Conservation (phyloP, 345 rosid species). For the Litchi chinensis region DNA sequence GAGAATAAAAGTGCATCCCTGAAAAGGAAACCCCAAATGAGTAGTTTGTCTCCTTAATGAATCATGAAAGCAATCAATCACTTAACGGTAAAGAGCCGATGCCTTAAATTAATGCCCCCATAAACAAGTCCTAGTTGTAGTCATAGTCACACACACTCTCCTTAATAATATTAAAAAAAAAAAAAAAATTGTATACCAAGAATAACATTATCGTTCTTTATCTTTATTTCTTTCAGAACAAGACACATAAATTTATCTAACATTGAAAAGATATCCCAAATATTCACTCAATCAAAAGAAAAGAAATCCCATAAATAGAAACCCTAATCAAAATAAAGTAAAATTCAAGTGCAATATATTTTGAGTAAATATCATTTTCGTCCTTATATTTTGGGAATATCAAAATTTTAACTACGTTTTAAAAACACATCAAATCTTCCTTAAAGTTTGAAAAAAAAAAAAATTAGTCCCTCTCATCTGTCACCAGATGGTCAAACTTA, state of each 20-base stretch:
- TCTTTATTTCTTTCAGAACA: background rate
- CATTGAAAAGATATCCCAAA: background rate
- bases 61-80: slow-evolving; percentile 38
- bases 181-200: no score
- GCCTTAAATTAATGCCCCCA: background rate
- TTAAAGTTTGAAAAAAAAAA: no score
- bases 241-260: background rate
- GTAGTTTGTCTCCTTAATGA: slow-evolving; percentile 22
- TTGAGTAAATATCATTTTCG: background rate
- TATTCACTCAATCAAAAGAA: background rate
- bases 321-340: slow-evolving; percentile 14
- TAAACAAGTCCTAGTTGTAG: slow-evolving; percentile 35
- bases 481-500: no score
- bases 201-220: background rate
- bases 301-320: slow-evolving; percentile 29
- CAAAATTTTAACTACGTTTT: no score
- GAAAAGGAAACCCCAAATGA: slow-evolving; percentile 6
- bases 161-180: no score
- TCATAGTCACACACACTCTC: slow-evolving; percentile 17
- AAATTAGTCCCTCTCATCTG: no score
- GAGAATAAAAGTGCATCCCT: slow-evolving; percentile 16
- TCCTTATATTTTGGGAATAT: background rate
- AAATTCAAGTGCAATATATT: background rate
- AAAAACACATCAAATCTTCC: no score
- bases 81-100: background rate